phyloP scores from a whole-genome alignment of 1,284 basidiomycete species.

The Schizophyllum commune region DNA sequence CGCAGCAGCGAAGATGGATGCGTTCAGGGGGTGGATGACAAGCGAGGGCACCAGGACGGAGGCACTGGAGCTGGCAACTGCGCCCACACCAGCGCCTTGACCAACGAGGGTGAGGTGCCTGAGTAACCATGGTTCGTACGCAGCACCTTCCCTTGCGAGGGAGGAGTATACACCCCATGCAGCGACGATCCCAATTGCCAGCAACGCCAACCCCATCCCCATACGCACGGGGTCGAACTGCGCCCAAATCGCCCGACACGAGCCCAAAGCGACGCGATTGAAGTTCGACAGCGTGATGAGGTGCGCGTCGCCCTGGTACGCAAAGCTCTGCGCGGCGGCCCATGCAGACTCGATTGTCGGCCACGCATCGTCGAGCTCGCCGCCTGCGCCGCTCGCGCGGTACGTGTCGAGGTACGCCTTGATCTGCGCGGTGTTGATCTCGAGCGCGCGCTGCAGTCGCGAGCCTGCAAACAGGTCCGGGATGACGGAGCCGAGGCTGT shows the following conservation, averaged over 20 bases:
- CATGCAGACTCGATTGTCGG: conserved; percentile 39
- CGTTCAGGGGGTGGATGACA: not conserved
- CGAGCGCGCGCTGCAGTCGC: conserved; percentile 46
- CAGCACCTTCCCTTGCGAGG: conserved; percentile 26
- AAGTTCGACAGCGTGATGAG: conserved; percentile 43
- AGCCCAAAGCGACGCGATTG: conserved; percentile 56
- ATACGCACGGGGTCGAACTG: conserved; percentile 85
- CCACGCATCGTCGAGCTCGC: conserved; percentile 67
- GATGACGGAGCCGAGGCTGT: conserved; percentile 87
- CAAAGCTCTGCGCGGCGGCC: conserved; percentile 23
- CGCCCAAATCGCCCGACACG: conserved; percentile 88
- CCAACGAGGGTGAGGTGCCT: conserved; percentile 16
- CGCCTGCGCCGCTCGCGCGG: conserved; percentile 56
- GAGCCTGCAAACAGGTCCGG: conserved; percentile 73
- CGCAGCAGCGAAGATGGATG: conserved; percentile 8
- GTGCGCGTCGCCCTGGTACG: conserved; percentile 20
- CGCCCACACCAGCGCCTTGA: conserved; percentile 17
- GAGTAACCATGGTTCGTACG: conserved; percentile 36
- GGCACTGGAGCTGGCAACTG: conserved; percentile 33
- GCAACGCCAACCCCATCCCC: conserved; percentile 50
- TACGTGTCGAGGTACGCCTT: conserved; percentile 75
- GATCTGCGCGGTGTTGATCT: conserved; percentile 75
- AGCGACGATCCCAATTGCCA: conserved; percentile 39
- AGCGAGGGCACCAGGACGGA: conserved; percentile 23
- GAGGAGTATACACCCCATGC: conserved; percentile 41